Conservation (phyloP, 2,329 filamentous ascomycete species). For the Monilinia fructigena region DNA sequence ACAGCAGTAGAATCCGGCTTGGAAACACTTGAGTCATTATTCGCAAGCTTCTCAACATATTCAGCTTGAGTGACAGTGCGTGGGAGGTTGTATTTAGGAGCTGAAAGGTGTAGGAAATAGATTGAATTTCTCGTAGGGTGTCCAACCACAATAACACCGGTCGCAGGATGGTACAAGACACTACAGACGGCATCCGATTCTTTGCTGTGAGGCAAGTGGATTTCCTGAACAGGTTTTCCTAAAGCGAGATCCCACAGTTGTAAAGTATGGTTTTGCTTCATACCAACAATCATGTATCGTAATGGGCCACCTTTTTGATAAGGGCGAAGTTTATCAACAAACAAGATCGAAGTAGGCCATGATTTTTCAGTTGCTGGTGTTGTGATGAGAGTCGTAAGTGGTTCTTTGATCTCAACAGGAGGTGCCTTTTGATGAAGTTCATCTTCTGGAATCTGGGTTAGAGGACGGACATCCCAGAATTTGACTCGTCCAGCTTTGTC, state of each 20-base stretch:
- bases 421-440: conserved; percentile 27
- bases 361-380: conserved; percentile 88
- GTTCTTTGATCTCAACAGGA: conserved; percentile 75
- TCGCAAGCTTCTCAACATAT: conserved; percentile 76
- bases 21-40: conserved; percentile 69
- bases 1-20: conserved; percentile 93
- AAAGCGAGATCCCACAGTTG: conserved; percentile 98
- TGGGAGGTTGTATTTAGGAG: conserved; percentile 82
- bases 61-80: conserved; percentile 80
- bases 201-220: conserved; percentile 93
- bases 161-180: conserved; percentile 87
- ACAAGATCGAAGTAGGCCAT: conserved; percentile 92
- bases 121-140: conserved; percentile 96
- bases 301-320: conserved; percentile 87
- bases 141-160: conserved; percentile 90
- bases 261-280: conserved; percentile 98
- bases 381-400: conserved; percentile 81
- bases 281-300: conserved; percentile 92
- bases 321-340: conserved; percentile 93
- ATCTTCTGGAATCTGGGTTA: conserved; percentile 51
- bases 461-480: conserved; percentile 93
- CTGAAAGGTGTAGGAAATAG: conserved; percentile 94
- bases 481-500: conserved; percentile 96
- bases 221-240: conserved; percentile 92
- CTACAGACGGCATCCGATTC: conserved; percentile 98